Conservation (phyloP, 148 eudicot species). For the Chenopodium suecicum region DNA sequence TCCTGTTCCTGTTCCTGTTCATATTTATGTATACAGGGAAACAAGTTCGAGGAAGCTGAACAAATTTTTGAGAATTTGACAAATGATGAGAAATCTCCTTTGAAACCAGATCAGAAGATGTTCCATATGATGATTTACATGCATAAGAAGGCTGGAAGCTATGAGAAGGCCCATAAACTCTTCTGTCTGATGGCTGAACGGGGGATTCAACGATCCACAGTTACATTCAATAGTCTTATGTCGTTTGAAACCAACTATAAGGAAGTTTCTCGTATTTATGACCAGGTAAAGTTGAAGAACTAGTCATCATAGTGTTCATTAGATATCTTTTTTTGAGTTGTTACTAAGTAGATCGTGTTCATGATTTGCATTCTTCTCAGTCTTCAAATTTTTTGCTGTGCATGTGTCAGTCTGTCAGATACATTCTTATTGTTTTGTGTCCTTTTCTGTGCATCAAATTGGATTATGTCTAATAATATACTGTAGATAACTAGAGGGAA, state of each 20-base stretch:
- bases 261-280: slow-evolving; percentile 80
- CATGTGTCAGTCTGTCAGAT: background rate
- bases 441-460: no score
- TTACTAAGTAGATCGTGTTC: background rate
- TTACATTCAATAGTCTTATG: slow-evolving; percentile 93
- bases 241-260: slow-evolving; percentile 85
- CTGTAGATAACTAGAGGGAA: no score
- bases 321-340: background rate
- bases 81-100: slow-evolving; percentile 55
- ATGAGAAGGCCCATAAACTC: slow-evolving; percentile 73
- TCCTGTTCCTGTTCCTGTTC: background rate
- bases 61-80: slow-evolving; percentile 70
- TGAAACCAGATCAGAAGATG: slow-evolving; percentile 95
- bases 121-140: slow-evolving; percentile 97
- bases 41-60: slow-evolving; percentile 81
- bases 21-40: slow-evolving; percentile 46
- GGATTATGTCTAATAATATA: no score
- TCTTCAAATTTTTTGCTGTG: background rate
- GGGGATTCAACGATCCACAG: slow-evolving; percentile 67
- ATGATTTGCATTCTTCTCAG: background rate
- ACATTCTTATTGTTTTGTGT: background rate
- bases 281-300: slow-evolving; percentile 58
- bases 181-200: slow-evolving; percentile 74
- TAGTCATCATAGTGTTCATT: background rate
- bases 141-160: slow-evolving; percentile 76